A percentile compares a stretch with the other conserved stretches of the same genome.
Conservation (phyloP, 805 yeast species). For the Barnettozyma salicaria region DNA sequence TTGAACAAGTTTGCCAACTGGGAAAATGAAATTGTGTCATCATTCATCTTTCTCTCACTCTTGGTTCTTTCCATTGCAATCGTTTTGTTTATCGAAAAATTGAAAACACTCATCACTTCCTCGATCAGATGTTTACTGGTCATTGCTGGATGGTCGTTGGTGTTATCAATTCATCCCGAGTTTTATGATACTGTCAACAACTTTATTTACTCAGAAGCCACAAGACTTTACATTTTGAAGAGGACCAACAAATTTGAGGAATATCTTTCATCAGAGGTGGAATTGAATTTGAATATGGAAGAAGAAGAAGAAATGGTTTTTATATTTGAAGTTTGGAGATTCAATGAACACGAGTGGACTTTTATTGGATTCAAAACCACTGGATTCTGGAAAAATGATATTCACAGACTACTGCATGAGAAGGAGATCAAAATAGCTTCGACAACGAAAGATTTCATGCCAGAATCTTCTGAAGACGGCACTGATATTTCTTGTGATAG, state of each 20-base stretch:
- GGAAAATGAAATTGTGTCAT: slow-evolving; percentile 53
- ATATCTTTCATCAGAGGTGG: slow-evolving; percentile 33
- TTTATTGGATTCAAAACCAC: slow-evolving; percentile 52
- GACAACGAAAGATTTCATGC: slow-evolving; percentile 2
- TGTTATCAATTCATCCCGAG: slow-evolving; percentile 46
- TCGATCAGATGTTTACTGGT: slow-evolving; percentile 32
- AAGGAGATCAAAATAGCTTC: not conserved
- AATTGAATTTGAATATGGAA: slow-evolving; percentile 26
- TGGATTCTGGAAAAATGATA: slow-evolving; percentile 17
- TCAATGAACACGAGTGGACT: slow-evolving; percentile 52
- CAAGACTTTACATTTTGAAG: slow-evolving; percentile 45
- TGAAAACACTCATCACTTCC: slow-evolving; percentile 28
- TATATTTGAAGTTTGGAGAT: slow-evolving; percentile 15
- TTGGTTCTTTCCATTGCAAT: slow-evolving; percentile 28
- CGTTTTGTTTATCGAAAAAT: slow-evolving; percentile 26
- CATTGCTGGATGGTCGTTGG: slow-evolving; percentile 43
- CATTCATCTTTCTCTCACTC: slow-evolving; percentile 40
- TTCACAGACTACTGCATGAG: slow-evolving; percentile 4
- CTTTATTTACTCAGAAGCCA: slow-evolving; percentile 54
- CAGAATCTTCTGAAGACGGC: too few species aligned
- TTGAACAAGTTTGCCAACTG: slow-evolving; percentile 57
- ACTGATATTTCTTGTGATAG: too few species aligned
- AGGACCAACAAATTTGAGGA: slow-evolving; percentile 45
- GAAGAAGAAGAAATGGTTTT: slow-evolving; percentile 2
- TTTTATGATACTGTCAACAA: slow-evolving; percentile 42